Evolutionary conservation across 2,329 filamentous ascomycete genomes (phyloP), one percentile per base, ranked within the genome.

Genomic region (Rhynchosporium secalis): DNA sequence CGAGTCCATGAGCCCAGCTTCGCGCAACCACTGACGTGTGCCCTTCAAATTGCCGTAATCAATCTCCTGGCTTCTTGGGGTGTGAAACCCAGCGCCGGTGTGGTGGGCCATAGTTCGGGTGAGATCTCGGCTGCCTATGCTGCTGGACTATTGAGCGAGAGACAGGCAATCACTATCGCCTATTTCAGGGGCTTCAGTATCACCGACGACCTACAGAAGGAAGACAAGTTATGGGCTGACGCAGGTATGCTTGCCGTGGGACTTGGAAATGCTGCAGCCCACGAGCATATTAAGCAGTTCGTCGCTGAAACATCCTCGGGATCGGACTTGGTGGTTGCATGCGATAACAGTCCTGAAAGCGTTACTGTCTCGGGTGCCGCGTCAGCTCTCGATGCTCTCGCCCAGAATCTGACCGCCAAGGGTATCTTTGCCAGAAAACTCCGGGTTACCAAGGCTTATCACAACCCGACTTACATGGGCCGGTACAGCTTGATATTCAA

Each of bases 371-470:
- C 68, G 28, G 69, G 69, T 2, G 65, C 68, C 40, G 20, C 38
- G 36, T 28, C 38, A 12, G 66, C 63, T 4, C 56, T 70, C 20
- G 9, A 46, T 2, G 52, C 61, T 33, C 15, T 68, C n/a, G 26
- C 57, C 15, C 7, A 31, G 12, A 38, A 58, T n/a, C 40, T 66
- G 36, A 45, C 67, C 15, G 45, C 46, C 29, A 62, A 62, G 7
- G 61, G 51, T 5, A 55, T 76, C 3, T 76, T 77, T 60, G 69
- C 71, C 3, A 68, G 78, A 6, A 71, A 72, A 26, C 57, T 68
- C 2, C 56, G 58, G 12, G 76, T 78, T 20, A 75, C 77, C 55
- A 75, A 71, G 3, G 78, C 78, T 0, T 80, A 79, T 63, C 78
- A 80, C 56, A 72, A 75, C 41, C 75, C 75, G 72, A 36, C 60